Evolutionary conservation across 768 basidiomycete genomes (phyloP), one percentile per base, ranked within the genome.

Genomic region (Dictyophora rubrovolvata): DNA sequence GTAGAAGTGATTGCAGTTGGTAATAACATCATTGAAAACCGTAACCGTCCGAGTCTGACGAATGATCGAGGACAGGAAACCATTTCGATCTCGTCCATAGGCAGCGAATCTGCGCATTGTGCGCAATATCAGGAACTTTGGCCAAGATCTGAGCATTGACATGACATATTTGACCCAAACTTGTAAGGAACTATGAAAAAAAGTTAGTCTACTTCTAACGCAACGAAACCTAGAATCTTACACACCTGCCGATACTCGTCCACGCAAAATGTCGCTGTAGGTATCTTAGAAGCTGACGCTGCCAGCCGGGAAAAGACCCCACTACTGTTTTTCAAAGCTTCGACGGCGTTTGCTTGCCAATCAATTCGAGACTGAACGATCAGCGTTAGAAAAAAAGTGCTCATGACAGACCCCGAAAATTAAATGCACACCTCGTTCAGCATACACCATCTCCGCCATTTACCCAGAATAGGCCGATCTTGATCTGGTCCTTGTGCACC

Each of bases 391-490:
- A n/a, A n/a, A 9, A 42, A 42, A 37, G 10, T 42, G 42, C 14
- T 14, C 11, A 12, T n/a, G 4, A 12, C 42, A 12, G 14, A 42
- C 42, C 42, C 4, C 5, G 14, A 3, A 42, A 42, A 42, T 14
- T 3, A 42, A n/a, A 21, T 49, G 23, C 17, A 3, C n/a, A 53
- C 57, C 57, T 21, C 33, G 2, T 37, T 33, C n/a, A 14, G 35
- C 16, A 18, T 17, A 17, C 49, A 51, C 57, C 57, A 59, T 59
- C 49, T 53, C 20, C 57, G 57, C 57, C 57, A 59, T 51, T 52
- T 59, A 22, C 57, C 37, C 20, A 59, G 23, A 23, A 59, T 36
- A 7, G 57, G 57, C 33, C 35, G n/a, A 42, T 59, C 57, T 33
- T 59, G 48, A 51, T 59, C 57, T 22, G 36, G 18, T 18, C 21